Evolutionary conservation across 495 filamentous ascomycete species (phyloP).

Genomic region (Amphirosellinia nigrospora): DNA sequence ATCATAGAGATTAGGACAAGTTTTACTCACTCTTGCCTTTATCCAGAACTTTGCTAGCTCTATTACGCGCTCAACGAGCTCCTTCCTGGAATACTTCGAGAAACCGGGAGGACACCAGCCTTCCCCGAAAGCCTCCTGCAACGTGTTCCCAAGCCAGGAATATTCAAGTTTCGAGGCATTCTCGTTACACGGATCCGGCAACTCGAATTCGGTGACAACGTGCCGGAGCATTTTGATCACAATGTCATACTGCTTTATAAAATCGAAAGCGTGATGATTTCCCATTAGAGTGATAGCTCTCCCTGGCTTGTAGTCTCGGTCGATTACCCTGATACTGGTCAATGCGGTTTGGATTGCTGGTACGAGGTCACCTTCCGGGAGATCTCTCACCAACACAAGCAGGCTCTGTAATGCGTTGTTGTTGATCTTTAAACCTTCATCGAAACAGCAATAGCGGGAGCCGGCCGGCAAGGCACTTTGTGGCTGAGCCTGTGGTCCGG

Average conservation of each 20-base stretch:
- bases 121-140: not conserved
- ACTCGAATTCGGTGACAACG: not conserved
- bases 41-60: not conserved
- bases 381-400: not conserved
- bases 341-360: not conserved
- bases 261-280: not conserved
- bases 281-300: not conserved
- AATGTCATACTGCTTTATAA: not conserved
- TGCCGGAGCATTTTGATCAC: not conserved
- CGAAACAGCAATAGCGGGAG: not conserved
- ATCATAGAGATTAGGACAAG: not conserved
- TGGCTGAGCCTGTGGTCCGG: no score
- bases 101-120: not conserved
- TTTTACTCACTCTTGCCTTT: not conserved
- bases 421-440: accelerated
- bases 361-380: not conserved
- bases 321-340: not conserved
- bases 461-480: no score
- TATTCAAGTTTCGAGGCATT: not conserved
- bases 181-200: not conserved
- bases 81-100: not conserved
- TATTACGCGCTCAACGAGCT: not conserved
- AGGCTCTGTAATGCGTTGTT: not conserved
- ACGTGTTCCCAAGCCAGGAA: not conserved
- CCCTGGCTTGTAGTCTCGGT: not conserved